Base-by-base conservation (phyloP, 768 basidiomycete species). In the Candolleomyces eurysporus region DNA sequence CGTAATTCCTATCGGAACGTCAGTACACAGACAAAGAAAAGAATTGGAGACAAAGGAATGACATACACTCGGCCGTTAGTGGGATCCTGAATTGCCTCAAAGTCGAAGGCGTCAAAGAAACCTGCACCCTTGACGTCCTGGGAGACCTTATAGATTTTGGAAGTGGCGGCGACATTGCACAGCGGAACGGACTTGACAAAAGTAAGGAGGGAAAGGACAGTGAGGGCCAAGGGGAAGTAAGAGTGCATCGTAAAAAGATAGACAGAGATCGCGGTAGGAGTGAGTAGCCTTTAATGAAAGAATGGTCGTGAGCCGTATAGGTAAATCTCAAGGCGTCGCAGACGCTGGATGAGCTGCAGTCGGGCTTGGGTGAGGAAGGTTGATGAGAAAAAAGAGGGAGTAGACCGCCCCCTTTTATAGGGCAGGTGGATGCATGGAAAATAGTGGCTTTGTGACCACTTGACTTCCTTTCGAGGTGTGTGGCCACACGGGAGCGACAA, bases 61-160 rank as follows among this genome's bases (percentile, higher is more conserved):
- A 67, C 81, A 61, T 72, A 88, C 86, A 88, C 87, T 67, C 85
- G 73, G 17, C 87, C 87, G 50, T 84, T 75, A 2, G 85, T 88
- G 1, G 87, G 86, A 66, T 88, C 87, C 0, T 77, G 59, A 39
- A 82, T 80, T 4, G 74, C 74, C 64, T 83, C 72, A 68, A 80
- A 83, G 39, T 69, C 66, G 70, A 88, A 88, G 46, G 75, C 70
- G 14, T 71, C 69, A 61, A 82, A 78, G 68, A 88, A 87, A 4
- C 68, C 73, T 53, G 65, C 59, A n/a, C 82, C 79, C 14, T 77
- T 64, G 64, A 83, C 77, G 46, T 74, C 78, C 54, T 79, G 81
- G 14, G 75, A 65, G 58, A 74, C 56, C 16, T 59, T 52, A 63
- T 87, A 87, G 0, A 69, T 72, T 14, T 55, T 32, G 30, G 53